These are phyloP conservation scores for Fallopia convolvulus DNA, from an alignment of 148 eudicot species.

Conservation along the genomic window DNA sequence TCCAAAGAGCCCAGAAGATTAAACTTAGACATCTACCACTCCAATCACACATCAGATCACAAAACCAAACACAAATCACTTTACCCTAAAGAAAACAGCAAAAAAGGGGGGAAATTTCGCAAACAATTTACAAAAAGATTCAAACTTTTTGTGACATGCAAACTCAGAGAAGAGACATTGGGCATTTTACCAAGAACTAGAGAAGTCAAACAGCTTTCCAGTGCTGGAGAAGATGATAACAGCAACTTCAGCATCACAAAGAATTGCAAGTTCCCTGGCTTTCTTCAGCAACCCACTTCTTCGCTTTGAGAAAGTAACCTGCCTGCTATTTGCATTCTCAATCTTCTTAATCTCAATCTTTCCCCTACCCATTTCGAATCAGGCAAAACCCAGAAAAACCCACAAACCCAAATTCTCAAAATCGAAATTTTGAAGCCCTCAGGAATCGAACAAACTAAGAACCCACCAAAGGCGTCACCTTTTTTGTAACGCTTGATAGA, in stretches of 20 bases:
- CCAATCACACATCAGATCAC: not conserved
- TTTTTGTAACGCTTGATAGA: not conserved
- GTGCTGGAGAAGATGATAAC: constrained; percentile 57
- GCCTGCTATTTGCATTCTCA: constrained; percentile 67
- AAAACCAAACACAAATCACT: not conserved
- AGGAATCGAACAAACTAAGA: not conserved
- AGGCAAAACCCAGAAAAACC: constrained; percentile 18
- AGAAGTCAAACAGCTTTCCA: constrained; percentile 56
- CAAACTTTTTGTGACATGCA: constrained; percentile 14
- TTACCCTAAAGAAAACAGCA: not conserved
- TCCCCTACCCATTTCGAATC: constrained; percentile 45
- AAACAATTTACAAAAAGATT: not conserved
- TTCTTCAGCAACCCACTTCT: constrained; percentile 60
- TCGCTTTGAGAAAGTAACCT: constrained; percentile 64
- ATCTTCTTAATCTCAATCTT: constrained; percentile 59
- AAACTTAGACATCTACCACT: not conserved
- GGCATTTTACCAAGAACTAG: constrained; percentile 40
- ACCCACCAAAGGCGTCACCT: not conserved
- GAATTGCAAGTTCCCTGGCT: constrained; percentile 55
- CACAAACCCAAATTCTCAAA: constrained; percentile 12
- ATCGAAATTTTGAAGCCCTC: constrained; percentile 4
- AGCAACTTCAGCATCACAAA: constrained; percentile 70
- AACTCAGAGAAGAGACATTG: not conserved
- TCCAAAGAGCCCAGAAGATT: not conserved
- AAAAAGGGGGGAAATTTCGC: not conserved